Base-by-base conservation (phyloP, 1,139 yeast species). In the Yamadazyma atlantica region DNA sequence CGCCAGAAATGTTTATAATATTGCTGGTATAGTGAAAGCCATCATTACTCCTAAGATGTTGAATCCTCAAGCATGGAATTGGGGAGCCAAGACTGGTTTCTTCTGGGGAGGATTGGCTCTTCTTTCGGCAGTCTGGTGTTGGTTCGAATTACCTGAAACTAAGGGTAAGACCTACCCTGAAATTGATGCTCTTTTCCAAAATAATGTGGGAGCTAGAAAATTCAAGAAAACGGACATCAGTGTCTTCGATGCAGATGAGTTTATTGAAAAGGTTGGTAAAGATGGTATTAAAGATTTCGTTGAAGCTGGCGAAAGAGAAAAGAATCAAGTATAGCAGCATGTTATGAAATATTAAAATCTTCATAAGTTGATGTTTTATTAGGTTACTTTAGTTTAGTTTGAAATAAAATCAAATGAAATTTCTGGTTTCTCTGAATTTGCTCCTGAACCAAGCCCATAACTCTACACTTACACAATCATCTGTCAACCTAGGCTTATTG, bases 1-100 rank as follows among this genome's bases (percentile, higher is more conserved):
- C 43, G 75, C 84, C 2, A 72, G 82, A 54, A 70, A 72, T 48
- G 53, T 69, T 31, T 75, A 75, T 58, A 66, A 68, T 46, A 29
- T 70, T 34, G 60, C 69, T 29, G 69, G 73, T 29, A 69, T 78
- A 44, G 59, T 74, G 29, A 64, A 54, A 50, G 49, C 73, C 14
- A 60, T 77, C 28, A 61, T 73, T 22, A 69, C 70, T 39, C 85
- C 85, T 12, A 74, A 77, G 52, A 73, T 80, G 82, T 65, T 80
- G 53, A 78, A 78, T 53, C 78, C 80, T 2, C 64, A 70, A 13
- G 73, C 74, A 9, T 77, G 80, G 67, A 68, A 76, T 49, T 68
- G 80, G 79, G 65, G 72, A 42, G 85, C 81, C 25, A 78, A 79
- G 55, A 66, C 80, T 14, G 84, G 78, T 2, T 75, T 76, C 52